Evolutionary conservation across 208 protist genomes (phyloP).

Genomic region (Wallacemonas sp.): DNA sequence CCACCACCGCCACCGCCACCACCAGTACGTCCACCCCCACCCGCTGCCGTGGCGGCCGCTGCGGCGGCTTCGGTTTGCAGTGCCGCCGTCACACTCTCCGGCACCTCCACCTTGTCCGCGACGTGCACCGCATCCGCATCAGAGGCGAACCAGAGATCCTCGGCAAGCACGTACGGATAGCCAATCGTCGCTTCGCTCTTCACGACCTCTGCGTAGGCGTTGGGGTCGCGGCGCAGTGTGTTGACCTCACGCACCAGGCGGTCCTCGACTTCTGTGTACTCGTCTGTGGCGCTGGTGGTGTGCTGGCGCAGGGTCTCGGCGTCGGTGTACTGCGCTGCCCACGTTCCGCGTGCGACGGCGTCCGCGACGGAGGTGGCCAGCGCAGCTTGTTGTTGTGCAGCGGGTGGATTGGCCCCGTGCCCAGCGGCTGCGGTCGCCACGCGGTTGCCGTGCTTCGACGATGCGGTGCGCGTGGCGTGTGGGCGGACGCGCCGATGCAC

Average conservation of each 20-base stretch:
- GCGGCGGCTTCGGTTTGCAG: neutral
- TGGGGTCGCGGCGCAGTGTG: conserved; percentile 55
- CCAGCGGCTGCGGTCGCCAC: neutral
- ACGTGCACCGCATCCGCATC: conserved; percentile 30
- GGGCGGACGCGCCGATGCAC: conserved; percentile 18
- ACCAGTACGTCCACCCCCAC: neutral
- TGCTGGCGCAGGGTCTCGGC: conserved; percentile 40
- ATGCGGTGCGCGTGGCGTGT: neutral
- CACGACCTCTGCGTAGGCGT: conserved; percentile 54
- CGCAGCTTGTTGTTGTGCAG: neutral
- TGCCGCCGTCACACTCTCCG: conserved; percentile 11
- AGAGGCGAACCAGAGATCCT: conserved; percentile 45
- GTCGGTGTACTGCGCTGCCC: conserved; percentile 35
- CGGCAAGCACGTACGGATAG: conserved; percentile 62
- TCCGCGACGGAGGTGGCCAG: conserved; percentile 23
- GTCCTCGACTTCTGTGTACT: conserved; percentile 63
- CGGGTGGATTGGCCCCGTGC: neutral
- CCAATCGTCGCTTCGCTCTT: conserved; percentile 62
- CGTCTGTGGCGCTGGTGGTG: conserved; percentile 55
- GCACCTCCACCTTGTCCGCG: conserved; percentile 7
- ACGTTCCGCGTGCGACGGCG: conserved; percentile 23
- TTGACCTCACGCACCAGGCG: conserved; percentile 73
- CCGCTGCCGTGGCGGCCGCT: neutral
- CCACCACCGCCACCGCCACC: neutral
- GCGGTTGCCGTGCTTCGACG: neutral